Evolutionary conservation across 768 basidiomycete species (phyloP).

Genomic region (Panaeolus papilionaceus): DNA sequence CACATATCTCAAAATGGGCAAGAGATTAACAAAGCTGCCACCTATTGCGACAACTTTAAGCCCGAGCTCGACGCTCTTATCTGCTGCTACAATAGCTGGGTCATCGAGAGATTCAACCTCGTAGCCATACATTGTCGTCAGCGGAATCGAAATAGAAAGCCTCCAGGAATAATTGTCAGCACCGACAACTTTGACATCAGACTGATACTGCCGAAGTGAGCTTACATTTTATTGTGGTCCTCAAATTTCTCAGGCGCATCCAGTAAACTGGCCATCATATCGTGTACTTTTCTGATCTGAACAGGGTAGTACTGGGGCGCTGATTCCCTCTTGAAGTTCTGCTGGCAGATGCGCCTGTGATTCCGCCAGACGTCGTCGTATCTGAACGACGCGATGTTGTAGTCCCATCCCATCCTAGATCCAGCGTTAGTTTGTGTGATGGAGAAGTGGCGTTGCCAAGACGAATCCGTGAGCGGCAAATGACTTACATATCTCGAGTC

Average conservation of each 20-base stretch:
- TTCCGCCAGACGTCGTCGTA: constrained; percentile 43
- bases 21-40: constrained; percentile 21
- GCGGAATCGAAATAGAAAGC: constrained; percentile 23
- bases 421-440: neutral
- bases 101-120: constrained; percentile 25
- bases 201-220: neutral
- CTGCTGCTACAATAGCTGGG: constrained; percentile 32
- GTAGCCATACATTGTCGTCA: constrained; percentile 29
- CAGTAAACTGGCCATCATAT: constrained; percentile 34
- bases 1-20: constrained; percentile 26
- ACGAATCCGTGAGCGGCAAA: neutral
- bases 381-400: constrained; percentile 37
- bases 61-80: constrained; percentile 34
- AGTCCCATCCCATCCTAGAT: constrained; percentile 39
- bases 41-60: constrained; percentile 22
- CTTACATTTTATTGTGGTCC: constrained; percentile 18
- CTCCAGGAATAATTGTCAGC: neutral
- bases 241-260: constrained; percentile 12
- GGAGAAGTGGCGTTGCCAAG: neutral
- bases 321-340: constrained; percentile 35
- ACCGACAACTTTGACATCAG: neutral
- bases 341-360: constrained; percentile 41
- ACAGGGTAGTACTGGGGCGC: constrained; percentile 32
- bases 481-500: constrained; percentile 22
- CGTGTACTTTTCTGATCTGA: constrained; percentile 34